Evolutionary conservation across 2,329 filamentous ascomycete genomes (phyloP).

Genomic region (Aureobasidium melanogenum): DNA sequence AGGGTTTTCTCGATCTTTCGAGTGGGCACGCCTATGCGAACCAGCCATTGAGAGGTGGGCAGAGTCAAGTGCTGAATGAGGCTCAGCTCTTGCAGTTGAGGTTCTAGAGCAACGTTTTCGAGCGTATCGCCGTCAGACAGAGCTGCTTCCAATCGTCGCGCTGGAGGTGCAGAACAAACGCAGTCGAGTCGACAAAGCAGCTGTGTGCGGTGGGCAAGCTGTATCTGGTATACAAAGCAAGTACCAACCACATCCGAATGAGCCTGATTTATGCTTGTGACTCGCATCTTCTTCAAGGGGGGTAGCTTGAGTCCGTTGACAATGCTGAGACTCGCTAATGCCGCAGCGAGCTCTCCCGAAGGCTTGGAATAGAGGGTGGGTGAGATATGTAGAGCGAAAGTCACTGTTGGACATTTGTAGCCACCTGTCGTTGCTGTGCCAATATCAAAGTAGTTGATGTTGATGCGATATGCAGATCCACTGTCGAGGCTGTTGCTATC

Average conservation of each 20-base stretch:
- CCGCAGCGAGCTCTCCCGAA: slow-evolving; percentile 5
- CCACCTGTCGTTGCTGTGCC: slow-evolving; percentile 28
- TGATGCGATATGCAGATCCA: slow-evolving; percentile 25
- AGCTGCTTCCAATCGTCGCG: background rate
- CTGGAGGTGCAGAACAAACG: background rate
- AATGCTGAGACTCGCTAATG: slow-evolving; percentile 4
- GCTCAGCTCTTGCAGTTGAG: background rate
- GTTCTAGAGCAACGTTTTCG: background rate
- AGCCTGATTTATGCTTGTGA: slow-evolving; percentile 28
- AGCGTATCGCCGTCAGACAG: background rate
- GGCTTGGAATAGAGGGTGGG: slow-evolving; percentile 31
- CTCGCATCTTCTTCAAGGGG: slow-evolving; percentile 18
- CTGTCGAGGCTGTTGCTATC: slow-evolving; percentile 6
- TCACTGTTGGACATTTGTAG: slow-evolving; percentile 25
- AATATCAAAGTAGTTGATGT: slow-evolving; percentile 35
- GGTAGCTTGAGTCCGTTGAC: slow-evolving; percentile 12
- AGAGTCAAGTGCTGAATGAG: too few species aligned
- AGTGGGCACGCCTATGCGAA: too few species aligned
- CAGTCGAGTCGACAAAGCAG: slow-evolving; percentile 13
- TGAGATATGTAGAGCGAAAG: slow-evolving; percentile 29
- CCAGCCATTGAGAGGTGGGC: too few species aligned
- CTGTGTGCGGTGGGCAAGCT: slow-evolving; percentile 21
- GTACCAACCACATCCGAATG: slow-evolving; percentile 34
- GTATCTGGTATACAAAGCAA: slow-evolving; percentile 43
- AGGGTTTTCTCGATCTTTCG: too few species aligned